phyloP scores from a whole-genome alignment of 2,329 filamentous ascomycete species.

The Aureobasidium sp. region DNA sequence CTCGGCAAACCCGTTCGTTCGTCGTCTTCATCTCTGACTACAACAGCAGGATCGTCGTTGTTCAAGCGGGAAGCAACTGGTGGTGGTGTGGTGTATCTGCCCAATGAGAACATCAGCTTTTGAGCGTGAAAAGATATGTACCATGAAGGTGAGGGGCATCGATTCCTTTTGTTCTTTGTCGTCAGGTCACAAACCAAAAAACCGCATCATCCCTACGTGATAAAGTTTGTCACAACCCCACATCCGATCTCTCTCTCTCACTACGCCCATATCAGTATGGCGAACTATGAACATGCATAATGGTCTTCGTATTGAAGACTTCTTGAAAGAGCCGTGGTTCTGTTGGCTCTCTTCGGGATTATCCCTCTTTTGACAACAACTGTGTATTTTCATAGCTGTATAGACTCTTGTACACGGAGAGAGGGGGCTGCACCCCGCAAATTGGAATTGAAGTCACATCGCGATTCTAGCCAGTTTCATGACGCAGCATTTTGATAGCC shows the following conservation, averaged over 20 bases:
- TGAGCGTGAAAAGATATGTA: background rate
- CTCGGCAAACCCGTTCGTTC: background rate
- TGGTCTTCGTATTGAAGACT: too few species aligned
- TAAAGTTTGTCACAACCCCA: too few species aligned
- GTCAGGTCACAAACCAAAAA: background rate
- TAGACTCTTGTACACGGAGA: too few species aligned
- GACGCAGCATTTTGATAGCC: background rate
- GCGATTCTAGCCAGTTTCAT: background rate
- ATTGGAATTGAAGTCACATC: background rate
- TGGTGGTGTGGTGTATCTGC: background rate
- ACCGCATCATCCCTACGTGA: background rate
- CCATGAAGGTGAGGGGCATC: background rate
- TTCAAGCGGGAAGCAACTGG: background rate
- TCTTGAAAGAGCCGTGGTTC: too few species aligned
- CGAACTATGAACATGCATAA: too few species aligned
- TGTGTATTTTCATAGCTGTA: too few species aligned
- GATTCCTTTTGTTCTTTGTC: background rate
- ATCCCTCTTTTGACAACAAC: too few species aligned
- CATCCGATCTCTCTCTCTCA: too few species aligned
- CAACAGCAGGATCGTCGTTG: background rate
- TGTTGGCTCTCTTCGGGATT: too few species aligned
- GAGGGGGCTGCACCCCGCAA: conserved; percentile 6
- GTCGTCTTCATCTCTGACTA: background rate
- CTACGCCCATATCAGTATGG: too few species aligned
- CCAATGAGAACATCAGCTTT: background rate